These are phyloP conservation scores for Apium graveolens DNA, from an alignment of 129 eudicot species.

Conservation along the genomic window DNA sequence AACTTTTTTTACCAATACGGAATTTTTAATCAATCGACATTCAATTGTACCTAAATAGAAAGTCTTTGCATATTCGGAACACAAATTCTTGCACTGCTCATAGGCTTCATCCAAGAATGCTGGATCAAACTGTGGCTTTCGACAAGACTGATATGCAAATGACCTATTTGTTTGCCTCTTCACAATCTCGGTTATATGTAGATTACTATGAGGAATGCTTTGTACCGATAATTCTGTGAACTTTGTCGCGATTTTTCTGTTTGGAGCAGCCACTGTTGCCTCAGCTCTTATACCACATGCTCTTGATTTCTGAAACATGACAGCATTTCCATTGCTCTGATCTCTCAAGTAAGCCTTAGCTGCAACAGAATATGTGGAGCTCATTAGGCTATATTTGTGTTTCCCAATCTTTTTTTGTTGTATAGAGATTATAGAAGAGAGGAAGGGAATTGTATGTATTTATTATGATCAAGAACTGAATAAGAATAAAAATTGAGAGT, in stretches of 20 bases:
- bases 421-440: neutral
- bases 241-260: slow-evolving; percentile 14
- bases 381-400: neutral
- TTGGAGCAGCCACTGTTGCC: slow-evolving; percentile 39
- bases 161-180: slow-evolving; percentile 32
- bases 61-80: slow-evolving; percentile 89
- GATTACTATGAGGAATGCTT: slow-evolving; percentile 47
- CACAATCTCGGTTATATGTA: slow-evolving; percentile 45
- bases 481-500: neutral
- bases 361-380: neutral
- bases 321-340: slow-evolving; percentile 12
- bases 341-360: slow-evolving; percentile 13
- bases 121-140: slow-evolving; percentile 39
- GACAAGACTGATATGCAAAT: neutral
- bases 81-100: slow-evolving; percentile 56
- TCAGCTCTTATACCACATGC: slow-evolving; percentile 26
- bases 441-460: neutral
- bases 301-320: slow-evolving; percentile 16
- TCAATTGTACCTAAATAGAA: slow-evolving; percentile 63
- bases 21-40: neutral
- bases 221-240: slow-evolving; percentile 39
- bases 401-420: neutral
- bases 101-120: slow-evolving; percentile 69
- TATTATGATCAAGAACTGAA: slow-evolving; percentile 1
- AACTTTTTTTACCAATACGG: no score